phyloP scores from a whole-genome alignment of 2,329 filamentous ascomycete species.

The Bipolaris bicolor region DNA sequence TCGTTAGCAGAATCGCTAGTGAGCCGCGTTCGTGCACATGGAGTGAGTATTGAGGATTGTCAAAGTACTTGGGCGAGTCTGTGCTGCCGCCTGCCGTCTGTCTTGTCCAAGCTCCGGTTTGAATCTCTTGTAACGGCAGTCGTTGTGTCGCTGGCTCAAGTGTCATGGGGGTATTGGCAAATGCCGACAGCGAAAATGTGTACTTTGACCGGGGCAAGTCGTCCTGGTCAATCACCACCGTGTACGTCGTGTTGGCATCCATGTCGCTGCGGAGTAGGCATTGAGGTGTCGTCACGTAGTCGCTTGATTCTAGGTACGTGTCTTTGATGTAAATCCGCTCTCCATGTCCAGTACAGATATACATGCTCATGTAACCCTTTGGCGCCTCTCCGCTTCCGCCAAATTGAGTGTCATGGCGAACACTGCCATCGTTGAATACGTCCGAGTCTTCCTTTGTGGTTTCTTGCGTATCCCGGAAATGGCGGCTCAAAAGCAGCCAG shows the following conservation, averaged over 20 bases:
- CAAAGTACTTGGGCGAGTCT: conserved; percentile 74
- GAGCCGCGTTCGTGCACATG: conserved; percentile 62
- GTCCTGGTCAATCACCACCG: conserved; percentile 77
- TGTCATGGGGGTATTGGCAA: conserved; percentile 69
- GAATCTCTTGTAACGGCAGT: conserved; percentile 64
- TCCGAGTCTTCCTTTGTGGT: conserved; percentile 47
- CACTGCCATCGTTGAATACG: conserved; percentile 40
- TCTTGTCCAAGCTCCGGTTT: conserved; percentile 73
- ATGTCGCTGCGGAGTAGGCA: conserved; percentile 79
- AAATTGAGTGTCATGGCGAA: conserved; percentile 29
- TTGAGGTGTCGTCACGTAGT: conserved; percentile 94
- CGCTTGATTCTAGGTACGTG: conserved; percentile 72
- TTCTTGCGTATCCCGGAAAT: conserved; percentile 69
- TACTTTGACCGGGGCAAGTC: conserved; percentile 75
- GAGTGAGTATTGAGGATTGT: conserved; percentile 86
- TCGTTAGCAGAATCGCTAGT: conserved; percentile 76
- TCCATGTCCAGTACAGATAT: conserved; percentile 75
- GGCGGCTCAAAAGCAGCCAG: conserved; percentile 86
- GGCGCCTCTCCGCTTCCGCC: conserved; percentile 47
- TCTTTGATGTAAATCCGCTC: conserved; percentile 76
- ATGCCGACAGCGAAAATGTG: conserved; percentile 85
- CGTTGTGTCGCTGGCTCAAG: conserved; percentile 67
- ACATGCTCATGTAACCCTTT: conserved; percentile 83
- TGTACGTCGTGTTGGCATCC: conserved; percentile 59
- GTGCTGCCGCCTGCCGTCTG: conserved; percentile 86